A percentile compares a stretch with the other conserved stretches of the same genome.
Evolutionary conservation across 2,329 filamentous ascomycete genomes (phyloP).

Genomic region (Periglandula ipomoeae): DNA sequence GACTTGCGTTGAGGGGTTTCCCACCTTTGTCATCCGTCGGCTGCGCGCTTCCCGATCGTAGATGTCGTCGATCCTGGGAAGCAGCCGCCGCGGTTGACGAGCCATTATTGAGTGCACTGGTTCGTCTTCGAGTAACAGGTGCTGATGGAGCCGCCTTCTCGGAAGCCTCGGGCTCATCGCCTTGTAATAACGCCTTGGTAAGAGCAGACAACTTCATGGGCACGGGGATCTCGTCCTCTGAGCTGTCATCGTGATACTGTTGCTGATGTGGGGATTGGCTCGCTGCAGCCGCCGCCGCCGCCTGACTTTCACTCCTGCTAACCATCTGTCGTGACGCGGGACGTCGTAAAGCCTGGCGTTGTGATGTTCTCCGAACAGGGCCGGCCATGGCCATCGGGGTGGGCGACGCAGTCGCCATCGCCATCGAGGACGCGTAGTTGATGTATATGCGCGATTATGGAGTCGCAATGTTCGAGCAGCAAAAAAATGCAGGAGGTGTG

Average conservation of each 20-base stretch:
- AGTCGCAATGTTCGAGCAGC: slow-evolving; percentile 2
- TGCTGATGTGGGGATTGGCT: slow-evolving; percentile 32
- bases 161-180: slow-evolving; percentile 42
- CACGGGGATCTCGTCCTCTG: slow-evolving; percentile 85
- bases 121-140: slow-evolving; percentile 38
- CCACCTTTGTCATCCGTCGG: slow-evolving; percentile 16
- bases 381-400: slow-evolving; percentile 44
- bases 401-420: slow-evolving; percentile 46
- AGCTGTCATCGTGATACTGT: slow-evolving; percentile 64
- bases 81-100: slow-evolving; percentile 30
- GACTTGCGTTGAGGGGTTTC: slow-evolving; percentile 6
- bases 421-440: slow-evolving; percentile 28
- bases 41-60: slow-evolving; percentile 40
- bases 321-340: slow-evolving; percentile 36
- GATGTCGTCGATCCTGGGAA: slow-evolving; percentile 34
- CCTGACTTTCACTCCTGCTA: slow-evolving; percentile 37
- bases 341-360: slow-evolving; percentile 45
- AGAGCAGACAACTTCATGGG: slow-evolving; percentile 91
- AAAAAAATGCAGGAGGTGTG: slow-evolving; percentile 14
- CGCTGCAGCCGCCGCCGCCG: slow-evolving; percentile 21
- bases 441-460: slow-evolving; percentile 2
- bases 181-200: slow-evolving; percentile 74
- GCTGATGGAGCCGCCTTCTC: slow-evolving; percentile 33
- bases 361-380: slow-evolving; percentile 42
- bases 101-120: slow-evolving; percentile 32